Base-by-base conservation (phyloP, 345 rosid species). In the Orychophragmus violaceus region DNA sequence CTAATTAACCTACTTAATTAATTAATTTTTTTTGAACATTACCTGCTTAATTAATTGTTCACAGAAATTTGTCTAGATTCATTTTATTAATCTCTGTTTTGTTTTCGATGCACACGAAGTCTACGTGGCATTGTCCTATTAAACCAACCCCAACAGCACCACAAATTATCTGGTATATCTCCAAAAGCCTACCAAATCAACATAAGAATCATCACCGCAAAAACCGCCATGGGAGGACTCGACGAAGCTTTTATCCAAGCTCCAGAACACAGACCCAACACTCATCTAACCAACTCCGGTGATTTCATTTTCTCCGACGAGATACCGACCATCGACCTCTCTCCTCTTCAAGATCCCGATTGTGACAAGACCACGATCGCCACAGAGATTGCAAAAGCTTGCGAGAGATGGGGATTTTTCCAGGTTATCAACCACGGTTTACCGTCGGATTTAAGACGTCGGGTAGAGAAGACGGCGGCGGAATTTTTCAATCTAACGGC, bases 351-450 rank as follows among this genome's bases (percentile, higher is more conserved):
- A 30, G 41, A 59, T 9, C 41, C 51, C 17, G 8, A 23, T 19
- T 14, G 5, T 13, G 59, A 36, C 76, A 76, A 19, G 12, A 59
- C 6, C 12, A 25, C 63, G 12, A 62, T 87, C 12, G 83, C 78
- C 3, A 41, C 66, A 2, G 65, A 80, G 71, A 78, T 89, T 0
- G 86, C 84, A 13, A 57, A 79, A 3, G 94, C 97, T 0, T 87
- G 98, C 82, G 28, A 76, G 76, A 82, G 72, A n/a, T 93, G 93
- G 93, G 97, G 96, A 0, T 92, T 89, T 59, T 92, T 92, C 25
- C 98, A 91, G 50, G 89, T 89, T 65, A 70, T 83, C 64, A 89
- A 93, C 76, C 98, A 93, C 16, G 94, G 96, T 35, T 86, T 90
- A 8, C 81, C 96, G 0, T 17, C 56, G n/a, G 89, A 84, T 41